Percentiles rank a stretch among this genome's conserved stretches.
Evolutionary conservation across 495 filamentous ascomycete species (phyloP).

Genomic region (Hypoxylon lenormandii): DNA sequence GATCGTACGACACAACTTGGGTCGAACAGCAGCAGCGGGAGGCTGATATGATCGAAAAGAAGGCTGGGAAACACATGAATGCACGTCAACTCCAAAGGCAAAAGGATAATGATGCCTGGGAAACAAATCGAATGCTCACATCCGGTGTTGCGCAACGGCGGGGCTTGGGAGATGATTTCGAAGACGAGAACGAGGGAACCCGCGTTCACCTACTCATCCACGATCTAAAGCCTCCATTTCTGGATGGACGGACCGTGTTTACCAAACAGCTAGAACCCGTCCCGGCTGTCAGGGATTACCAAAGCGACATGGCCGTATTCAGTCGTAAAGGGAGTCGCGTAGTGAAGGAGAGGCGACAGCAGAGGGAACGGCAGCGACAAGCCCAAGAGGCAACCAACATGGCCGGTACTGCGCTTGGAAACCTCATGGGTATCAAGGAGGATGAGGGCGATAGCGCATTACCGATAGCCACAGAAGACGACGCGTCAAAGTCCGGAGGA

Average conservation of each 20-base stretch:
- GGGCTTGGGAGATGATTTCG: conserved; percentile 81
- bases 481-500: conserved; percentile 55
- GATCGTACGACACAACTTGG: conserved; percentile 72
- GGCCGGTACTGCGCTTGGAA: conserved; percentile 90
- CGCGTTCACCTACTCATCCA: conserved; percentile 92
- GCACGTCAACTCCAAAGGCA: conserved; percentile 83
- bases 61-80: conserved; percentile 74
- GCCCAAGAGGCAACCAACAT: conserved; percentile 95
- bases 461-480: conserved; percentile 78
- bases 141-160: conserved; percentile 92
- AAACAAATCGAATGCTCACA: conserved; percentile 97
- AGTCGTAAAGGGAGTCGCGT: conserved; percentile 94
- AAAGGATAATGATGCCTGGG: conserved; percentile 96
- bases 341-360: conserved; percentile 88
- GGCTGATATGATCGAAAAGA: conserved; percentile 76
- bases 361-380: conserved; percentile 92
- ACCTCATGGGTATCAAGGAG: conserved; percentile 93
- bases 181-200: conserved; percentile 90
- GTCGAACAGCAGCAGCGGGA: conserved; percentile 77
- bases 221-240: conserved; percentile 92
- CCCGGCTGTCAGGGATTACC: conserved; percentile 89
- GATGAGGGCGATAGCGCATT: conserved; percentile 92
- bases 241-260: conserved; percentile 94
- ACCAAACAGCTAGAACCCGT: conserved; percentile 97
- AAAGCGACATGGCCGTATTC: conserved; percentile 99